These are phyloP conservation scores for Nemania diffusa DNA, from an alignment of 2,329 filamentous ascomycete genomes.

Conservation along the genomic window DNA sequence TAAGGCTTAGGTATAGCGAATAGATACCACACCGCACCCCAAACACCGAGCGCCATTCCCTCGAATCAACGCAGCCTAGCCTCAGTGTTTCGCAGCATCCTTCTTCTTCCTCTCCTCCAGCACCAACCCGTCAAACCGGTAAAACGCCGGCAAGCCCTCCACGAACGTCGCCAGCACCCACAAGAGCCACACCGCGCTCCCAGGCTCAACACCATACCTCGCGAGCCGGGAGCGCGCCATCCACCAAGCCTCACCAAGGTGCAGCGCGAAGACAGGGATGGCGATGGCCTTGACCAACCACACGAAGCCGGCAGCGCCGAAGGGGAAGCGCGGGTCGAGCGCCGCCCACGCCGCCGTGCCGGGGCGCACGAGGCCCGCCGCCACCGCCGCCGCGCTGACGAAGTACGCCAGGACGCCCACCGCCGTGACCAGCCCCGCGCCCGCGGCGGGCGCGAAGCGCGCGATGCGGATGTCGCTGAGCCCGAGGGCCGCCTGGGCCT, in stretches of 20 bases:
- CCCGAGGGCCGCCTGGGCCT: slow-evolving; percentile 67
- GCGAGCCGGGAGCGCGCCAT: slow-evolving; percentile 60
- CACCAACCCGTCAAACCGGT: slow-evolving; percentile 62
- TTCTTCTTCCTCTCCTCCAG: slow-evolving; percentile 55
- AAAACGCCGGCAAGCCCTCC: slow-evolving; percentile 63
- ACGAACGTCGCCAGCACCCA: slow-evolving; percentile 66
- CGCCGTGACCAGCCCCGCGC: slow-evolving; percentile 64
- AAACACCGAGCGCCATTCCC: not conserved
- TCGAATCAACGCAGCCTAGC: not conserved
- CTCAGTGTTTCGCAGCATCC: slow-evolving; percentile 55
- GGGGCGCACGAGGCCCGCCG: slow-evolving; percentile 60
- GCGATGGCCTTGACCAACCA: slow-evolving; percentile 69
- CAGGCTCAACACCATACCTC: slow-evolving; percentile 59
- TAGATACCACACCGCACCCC: not conserved
- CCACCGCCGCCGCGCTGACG: slow-evolving; percentile 59
- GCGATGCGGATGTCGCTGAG: slow-evolving; percentile 60
- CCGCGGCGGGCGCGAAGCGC: slow-evolving; percentile 54
- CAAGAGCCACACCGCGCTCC: slow-evolving; percentile 61
- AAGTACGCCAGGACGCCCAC: slow-evolving; percentile 65
- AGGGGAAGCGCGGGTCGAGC: slow-evolving; percentile 63
- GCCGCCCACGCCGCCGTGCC: slow-evolving; percentile 62
- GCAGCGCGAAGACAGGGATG: slow-evolving; percentile 69
- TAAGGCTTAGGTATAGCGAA: not conserved
- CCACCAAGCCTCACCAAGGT: slow-evolving; percentile 70
- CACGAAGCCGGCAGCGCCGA: slow-evolving; percentile 65